Percentiles rank a stretch among this genome's conserved stretches.
phyloP scores from a whole-genome alignment of 306 rosid species.

The Aeschynomene evenia region DNA sequence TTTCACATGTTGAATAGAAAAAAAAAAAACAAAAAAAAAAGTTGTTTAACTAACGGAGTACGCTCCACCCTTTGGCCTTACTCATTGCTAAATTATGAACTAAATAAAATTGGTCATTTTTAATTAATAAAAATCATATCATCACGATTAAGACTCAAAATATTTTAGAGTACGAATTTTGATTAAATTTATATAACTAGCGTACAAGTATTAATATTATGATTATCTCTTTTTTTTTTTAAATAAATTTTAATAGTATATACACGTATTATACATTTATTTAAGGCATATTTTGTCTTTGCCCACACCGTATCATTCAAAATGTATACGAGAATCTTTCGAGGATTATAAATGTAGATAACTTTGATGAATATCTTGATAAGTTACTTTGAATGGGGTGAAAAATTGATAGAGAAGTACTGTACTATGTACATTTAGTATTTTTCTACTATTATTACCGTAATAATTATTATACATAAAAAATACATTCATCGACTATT shows the following conservation, averaged over 20 bases:
- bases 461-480: too few relatives aligned
- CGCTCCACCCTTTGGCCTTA: not conserved
- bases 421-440: too few relatives aligned
- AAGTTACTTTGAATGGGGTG: too few relatives aligned
- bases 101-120: not conserved
- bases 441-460: too few relatives aligned
- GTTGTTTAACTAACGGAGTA: not conserved
- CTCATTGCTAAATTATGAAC: not conserved
- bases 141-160: not conserved
- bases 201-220: not conserved
- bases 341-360: not conserved
- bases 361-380: too few relatives aligned
- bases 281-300: not conserved
- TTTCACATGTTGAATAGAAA: not conserved
- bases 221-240: not conserved
- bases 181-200: not conserved
- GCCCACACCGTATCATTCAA: not conserved
- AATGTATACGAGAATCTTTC: constrained; percentile 6
- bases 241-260: too few relatives aligned
- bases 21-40: too few relatives aligned
- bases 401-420: too few relatives aligned
- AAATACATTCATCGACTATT: too few relatives aligned
- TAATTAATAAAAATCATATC: not conserved
- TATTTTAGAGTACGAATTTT: not conserved
- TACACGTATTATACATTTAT: too few relatives aligned